Conservation (phyloP, 495 filamentous ascomycete species). For the Lentithecium fluviatile region DNA sequence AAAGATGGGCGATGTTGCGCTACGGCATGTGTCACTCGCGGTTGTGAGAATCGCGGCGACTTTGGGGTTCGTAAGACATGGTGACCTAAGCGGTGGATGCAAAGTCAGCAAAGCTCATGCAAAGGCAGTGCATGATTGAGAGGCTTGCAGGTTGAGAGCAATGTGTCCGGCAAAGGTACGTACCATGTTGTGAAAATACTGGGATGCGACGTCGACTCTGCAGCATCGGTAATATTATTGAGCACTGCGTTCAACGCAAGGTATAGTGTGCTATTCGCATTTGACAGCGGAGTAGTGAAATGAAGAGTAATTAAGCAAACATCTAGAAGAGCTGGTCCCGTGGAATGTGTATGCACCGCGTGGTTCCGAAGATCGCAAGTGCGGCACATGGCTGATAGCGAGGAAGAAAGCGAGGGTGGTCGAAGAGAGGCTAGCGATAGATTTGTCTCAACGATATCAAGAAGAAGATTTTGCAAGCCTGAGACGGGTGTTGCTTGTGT, state of each 20-base stretch:
- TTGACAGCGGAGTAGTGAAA: slow-evolving; percentile 10
- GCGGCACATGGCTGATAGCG: background rate
- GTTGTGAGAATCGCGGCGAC: slow-evolving; percentile 20
- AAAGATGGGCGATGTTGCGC: slow-evolving; percentile 18
- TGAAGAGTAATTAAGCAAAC: slow-evolving; percentile 19
- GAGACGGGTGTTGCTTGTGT: too few species aligned
- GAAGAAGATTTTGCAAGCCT: too few species aligned
- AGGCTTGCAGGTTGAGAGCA: too few species aligned
- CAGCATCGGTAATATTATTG: slow-evolving; percentile 24
- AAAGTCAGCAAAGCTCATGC: too few species aligned
- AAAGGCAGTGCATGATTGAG: too few species aligned
- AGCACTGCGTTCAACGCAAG: slow-evolving; percentile 11
- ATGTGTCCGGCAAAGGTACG: too few species aligned
- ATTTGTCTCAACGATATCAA: too few species aligned
- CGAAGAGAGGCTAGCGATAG: too few species aligned
- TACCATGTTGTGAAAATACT: slow-evolving; percentile 22
- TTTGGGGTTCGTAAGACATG: slow-evolving; percentile 2
- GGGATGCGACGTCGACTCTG: slow-evolving; percentile 7
- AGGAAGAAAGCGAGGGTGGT: too few species aligned
- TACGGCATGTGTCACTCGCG: slow-evolving; percentile 10
- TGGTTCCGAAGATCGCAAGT: slow-evolving; percentile 25
- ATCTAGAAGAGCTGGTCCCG: slow-evolving; percentile 12
- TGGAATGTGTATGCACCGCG: slow-evolving; percentile 2
- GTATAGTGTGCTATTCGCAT: background rate
- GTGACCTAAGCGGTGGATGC: background rate